Evolutionary conservation across 108 stramenopile species (phyloP).

Genomic region (Conticribra guillardii): DNA sequence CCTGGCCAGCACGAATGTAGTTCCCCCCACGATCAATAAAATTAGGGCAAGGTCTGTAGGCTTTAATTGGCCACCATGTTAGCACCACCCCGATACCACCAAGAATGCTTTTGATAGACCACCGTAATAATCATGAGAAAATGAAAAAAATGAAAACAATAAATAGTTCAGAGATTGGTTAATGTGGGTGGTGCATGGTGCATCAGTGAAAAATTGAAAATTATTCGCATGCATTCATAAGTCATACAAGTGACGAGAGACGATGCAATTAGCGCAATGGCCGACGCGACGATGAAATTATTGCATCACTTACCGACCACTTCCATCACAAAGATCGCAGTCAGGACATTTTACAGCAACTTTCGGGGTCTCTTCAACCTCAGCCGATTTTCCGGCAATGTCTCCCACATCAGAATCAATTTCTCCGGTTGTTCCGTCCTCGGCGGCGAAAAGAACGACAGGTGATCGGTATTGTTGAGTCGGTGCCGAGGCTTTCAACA

Average conservation of each 20-base stretch:
- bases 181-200: no score
- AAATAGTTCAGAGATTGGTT: no score
- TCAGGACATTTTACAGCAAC: constrained; percentile 74
- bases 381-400: not conserved
- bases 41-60: constrained; percentile 89
- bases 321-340: constrained; percentile 85
- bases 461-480: not conserved
- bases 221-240: no score
- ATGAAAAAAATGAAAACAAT: no score
- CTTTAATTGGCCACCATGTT: constrained; percentile 89
- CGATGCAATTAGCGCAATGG: not conserved
- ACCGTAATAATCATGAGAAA: no score
- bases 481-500: not conserved
- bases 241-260: not conserved
- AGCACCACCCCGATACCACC: constrained; percentile 82
- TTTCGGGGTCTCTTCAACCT: constrained; percentile 6
- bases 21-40: constrained; percentile 77
- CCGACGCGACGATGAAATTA: constrained; percentile 7
- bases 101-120: constrained; percentile 71
- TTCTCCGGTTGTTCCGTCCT: not conserved
- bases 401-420: not conserved
- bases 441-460: not conserved
- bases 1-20: constrained; percentile 76
- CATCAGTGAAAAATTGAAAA: no score
- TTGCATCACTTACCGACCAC: constrained; percentile 60